Conservation (phyloP, 371 early-diverging fungal species). For the Umbelopsis sp. region DNA sequence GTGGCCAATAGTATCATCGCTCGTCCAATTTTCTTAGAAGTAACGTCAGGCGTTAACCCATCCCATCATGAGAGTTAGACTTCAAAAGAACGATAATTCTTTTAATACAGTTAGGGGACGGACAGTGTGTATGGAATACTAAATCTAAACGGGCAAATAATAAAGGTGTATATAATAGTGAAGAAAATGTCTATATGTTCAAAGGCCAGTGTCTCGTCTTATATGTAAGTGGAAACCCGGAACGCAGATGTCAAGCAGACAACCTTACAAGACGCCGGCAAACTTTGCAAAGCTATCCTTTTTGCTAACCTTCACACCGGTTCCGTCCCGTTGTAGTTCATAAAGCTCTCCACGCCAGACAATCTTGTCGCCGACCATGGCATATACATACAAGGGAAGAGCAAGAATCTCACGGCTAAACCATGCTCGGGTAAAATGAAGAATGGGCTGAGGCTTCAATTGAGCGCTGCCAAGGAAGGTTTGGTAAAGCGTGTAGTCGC, state of each 20-base stretch:
- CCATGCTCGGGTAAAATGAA: slow-evolving; percentile 65
- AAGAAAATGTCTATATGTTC: slow-evolving; percentile 16
- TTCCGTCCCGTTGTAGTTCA: slow-evolving; percentile 58
- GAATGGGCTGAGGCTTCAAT: slow-evolving; percentile 21
- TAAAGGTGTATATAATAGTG: slow-evolving; percentile 7
- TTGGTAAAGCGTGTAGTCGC: slow-evolving; percentile 66
- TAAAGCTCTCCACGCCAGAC: slow-evolving; percentile 84
- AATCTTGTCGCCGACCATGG: slow-evolving; percentile 80
- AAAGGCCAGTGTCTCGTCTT: not conserved
- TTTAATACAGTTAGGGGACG: not conserved
- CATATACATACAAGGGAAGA: slow-evolving; percentile 80
- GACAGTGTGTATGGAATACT: too few species aligned
- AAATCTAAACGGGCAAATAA: not conserved
- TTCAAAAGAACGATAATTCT: not conserved
- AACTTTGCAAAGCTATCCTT: slow-evolving; percentile 10
- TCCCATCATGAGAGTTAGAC: not conserved
- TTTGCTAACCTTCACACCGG: slow-evolving; percentile 39
- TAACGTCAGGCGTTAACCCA: not conserved
- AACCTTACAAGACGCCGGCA: slow-evolving; percentile 1
- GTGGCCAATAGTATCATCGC: not conserved
- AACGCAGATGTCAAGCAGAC: not conserved
- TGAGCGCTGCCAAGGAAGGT: slow-evolving; percentile 41
- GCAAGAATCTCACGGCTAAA: slow-evolving; percentile 79
- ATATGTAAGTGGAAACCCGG: not conserved
- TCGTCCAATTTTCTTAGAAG: not conserved